phyloP scores from a whole-genome alignment of 495 filamentous ascomycete species.

The Hypomontagnella monticulosa region DNA sequence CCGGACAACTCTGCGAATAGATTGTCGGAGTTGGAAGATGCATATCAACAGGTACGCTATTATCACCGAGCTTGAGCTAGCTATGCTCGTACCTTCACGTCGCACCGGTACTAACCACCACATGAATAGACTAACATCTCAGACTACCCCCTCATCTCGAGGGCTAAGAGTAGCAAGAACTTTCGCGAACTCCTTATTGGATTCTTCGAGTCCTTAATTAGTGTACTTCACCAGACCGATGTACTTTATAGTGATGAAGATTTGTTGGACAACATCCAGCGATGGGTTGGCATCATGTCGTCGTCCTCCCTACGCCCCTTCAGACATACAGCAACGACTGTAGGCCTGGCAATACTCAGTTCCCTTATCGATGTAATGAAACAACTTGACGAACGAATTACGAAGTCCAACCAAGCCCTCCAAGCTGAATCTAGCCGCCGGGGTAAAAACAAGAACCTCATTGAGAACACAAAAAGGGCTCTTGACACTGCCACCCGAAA shows the following conservation, averaged over 20 bases:
- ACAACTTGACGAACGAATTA: conserved; percentile 68
- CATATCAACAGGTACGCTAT: conserved; percentile 71
- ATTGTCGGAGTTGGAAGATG: conserved; percentile 80
- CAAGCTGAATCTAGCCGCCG: conserved; percentile 83
- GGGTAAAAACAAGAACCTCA: conserved; percentile 65
- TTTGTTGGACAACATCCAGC: conserved; percentile 83
- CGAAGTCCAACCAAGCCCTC: conserved; percentile 82
- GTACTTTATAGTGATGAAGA: conserved; percentile 76
- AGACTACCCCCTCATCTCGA: conserved; percentile 93
- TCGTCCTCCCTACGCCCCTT: conserved; percentile 85
- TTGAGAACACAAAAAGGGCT: conserved; percentile 70
- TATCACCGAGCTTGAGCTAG: not conserved
- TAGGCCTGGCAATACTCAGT: conserved; percentile 77
- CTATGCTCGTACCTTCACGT: not conserved
- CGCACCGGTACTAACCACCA: not conserved
- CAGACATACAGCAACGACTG: conserved; percentile 88
- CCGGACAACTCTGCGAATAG: conserved; percentile 77
- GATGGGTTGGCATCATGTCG: conserved; percentile 88
- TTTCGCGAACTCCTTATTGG: conserved; percentile 80
- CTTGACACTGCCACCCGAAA: conserved; percentile 72
- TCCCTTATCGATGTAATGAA: conserved; percentile 75
- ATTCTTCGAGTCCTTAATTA: conserved; percentile 79
- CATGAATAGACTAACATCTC: conserved; percentile 60
- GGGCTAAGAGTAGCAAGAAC: conserved; percentile 70
- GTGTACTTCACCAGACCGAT: conserved; percentile 76